Evolutionary conservation across 1,284 basidiomycete genomes (phyloP).

Genomic region (Veloporphyrellus conicus): DNA sequence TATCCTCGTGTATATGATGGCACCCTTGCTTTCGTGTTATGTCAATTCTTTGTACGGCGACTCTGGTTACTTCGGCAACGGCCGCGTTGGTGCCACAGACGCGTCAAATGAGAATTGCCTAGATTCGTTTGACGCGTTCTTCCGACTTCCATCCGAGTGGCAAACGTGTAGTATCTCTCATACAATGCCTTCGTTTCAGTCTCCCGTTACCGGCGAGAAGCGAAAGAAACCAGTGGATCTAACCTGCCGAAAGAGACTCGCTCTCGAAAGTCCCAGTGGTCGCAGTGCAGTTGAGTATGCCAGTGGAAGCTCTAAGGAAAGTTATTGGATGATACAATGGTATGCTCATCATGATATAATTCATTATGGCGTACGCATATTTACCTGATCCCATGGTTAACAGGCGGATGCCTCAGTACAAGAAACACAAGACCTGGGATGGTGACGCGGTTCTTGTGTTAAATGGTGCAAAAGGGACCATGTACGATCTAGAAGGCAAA

Average conservation of each 20-base stretch:
- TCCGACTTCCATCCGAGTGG: neutral
- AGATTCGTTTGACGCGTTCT: slow-evolving; percentile 4
- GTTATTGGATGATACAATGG: slow-evolving; percentile 73
- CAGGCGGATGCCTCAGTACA: slow-evolving; percentile 74
- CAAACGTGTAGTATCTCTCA: neutral
- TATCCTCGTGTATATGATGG: too few relatives aligned
- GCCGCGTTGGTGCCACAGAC: slow-evolving; percentile 24
- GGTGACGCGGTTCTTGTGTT: slow-evolving; percentile 69
- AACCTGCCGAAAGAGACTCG: slow-evolving; percentile 35
- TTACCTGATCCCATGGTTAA: slow-evolving; percentile 6
- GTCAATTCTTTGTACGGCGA: too few relatives aligned
- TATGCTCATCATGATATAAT: slow-evolving; percentile 26
- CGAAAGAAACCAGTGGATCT: slow-evolving; percentile 29
- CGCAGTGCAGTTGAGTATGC: slow-evolving; percentile 6
- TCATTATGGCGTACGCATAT: neutral
- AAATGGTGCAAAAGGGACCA: slow-evolving; percentile 43
- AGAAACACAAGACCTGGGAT: slow-evolving; percentile 94
- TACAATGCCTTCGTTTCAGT: slow-evolving; percentile 17
- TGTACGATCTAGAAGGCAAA: slow-evolving; percentile 62
- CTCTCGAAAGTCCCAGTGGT: slow-evolving; percentile 23
- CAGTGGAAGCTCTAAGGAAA: slow-evolving; percentile 24
- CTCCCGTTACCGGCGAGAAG: slow-evolving; percentile 26
- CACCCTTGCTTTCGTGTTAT: too few relatives aligned
- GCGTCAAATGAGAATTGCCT: slow-evolving; percentile 11
- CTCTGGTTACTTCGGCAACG: slow-evolving; percentile 15